These are phyloP conservation scores for Phytophthora niederhauseri DNA, from an alignment of 352 stramenopile species.

Conservation along the genomic window DNA sequence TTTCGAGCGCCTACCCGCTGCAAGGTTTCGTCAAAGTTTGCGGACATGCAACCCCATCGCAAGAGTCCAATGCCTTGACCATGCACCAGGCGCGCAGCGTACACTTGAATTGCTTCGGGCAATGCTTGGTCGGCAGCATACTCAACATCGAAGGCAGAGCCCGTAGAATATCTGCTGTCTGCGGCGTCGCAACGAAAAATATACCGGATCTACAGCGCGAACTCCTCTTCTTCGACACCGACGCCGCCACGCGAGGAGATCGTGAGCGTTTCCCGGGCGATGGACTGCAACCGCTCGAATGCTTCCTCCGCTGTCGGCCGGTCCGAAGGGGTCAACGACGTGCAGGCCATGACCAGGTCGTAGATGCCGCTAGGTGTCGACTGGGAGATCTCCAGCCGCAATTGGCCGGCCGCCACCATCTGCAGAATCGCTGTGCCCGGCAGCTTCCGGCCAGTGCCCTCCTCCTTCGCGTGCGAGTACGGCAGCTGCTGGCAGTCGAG, in stretches of 20 bases:
- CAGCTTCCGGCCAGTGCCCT: constrained; percentile 27
- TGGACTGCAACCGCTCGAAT: constrained; percentile 40
- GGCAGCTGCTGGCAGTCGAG: constrained; percentile 40
- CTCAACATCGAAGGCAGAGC: constrained; percentile 8
- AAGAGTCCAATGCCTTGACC: constrained; percentile 17
- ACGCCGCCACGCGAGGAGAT: constrained; percentile 32
- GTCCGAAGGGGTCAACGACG: constrained; percentile 36
- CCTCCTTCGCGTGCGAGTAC: constrained; percentile 39
- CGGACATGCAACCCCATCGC: constrained; percentile 19
- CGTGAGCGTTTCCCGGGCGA: constrained; percentile 29
- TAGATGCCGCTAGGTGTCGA: constrained; percentile 33
- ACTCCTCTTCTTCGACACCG: constrained; percentile 27
- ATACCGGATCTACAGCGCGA: constrained; percentile 32
- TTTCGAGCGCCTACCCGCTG: constrained; percentile 10
- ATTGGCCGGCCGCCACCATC: constrained; percentile 42
- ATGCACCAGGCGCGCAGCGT: constrained; percentile 10
- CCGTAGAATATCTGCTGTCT: not conserved
- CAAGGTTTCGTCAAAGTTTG: constrained; percentile 1
- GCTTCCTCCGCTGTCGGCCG: constrained; percentile 43
- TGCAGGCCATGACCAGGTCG: constrained; percentile 41
- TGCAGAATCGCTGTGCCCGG: constrained; percentile 47
- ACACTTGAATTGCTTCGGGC: not conserved
- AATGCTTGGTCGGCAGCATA: not conserved
- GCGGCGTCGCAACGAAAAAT: constrained; percentile 16
- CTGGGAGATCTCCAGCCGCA: constrained; percentile 42